phyloP scores from a whole-genome alignment of 2,329 filamentous ascomycete genomes.

The Penicillium sp. region DNA sequence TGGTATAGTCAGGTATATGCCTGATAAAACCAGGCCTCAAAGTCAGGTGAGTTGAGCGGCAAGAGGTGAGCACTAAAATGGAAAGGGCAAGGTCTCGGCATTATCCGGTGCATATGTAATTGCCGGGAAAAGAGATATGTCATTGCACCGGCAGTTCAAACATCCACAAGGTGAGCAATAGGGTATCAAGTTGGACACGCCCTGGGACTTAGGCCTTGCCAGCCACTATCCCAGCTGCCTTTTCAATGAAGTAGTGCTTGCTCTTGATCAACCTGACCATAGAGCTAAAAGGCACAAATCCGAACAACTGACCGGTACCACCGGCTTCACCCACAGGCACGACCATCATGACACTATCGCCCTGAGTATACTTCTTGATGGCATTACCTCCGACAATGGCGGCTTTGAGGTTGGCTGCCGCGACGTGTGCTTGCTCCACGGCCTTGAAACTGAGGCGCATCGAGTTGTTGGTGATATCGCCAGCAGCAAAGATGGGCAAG shows the following conservation, averaged over 20 bases:
- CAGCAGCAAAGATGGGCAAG: constrained; percentile 30
- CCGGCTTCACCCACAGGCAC: constrained; percentile 28
- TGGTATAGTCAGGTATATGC: too few species aligned
- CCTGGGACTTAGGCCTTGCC: constrained; percentile 14
- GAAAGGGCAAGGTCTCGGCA: too few species aligned
- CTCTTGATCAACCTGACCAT: constrained; percentile 46
- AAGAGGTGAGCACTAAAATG: too few species aligned
- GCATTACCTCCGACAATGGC: constrained; percentile 24
- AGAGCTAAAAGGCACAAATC: constrained; percentile 38
- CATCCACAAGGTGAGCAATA: background rate
- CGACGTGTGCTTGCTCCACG: constrained; percentile 25
- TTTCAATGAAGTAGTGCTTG: constrained; percentile 39
- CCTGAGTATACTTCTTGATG: constrained; percentile 24
- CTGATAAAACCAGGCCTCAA: too few species aligned
- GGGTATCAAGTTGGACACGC: background rate
- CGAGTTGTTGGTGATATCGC: constrained; percentile 31
- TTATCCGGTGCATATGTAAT: too few species aligned
- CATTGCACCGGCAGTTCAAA: background rate
- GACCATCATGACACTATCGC: constrained; percentile 27
- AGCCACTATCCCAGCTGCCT: constrained; percentile 16
- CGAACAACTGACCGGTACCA: constrained; percentile 34
- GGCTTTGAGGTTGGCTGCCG: constrained; percentile 27
- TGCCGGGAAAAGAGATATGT: background rate
- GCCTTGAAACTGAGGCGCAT: constrained; percentile 30
- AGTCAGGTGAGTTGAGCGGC: too few species aligned